These are phyloP conservation scores for Debaryomyces sp. DNA, from an alignment of 1,139 yeast species.

Conservation along the genomic window DNA sequence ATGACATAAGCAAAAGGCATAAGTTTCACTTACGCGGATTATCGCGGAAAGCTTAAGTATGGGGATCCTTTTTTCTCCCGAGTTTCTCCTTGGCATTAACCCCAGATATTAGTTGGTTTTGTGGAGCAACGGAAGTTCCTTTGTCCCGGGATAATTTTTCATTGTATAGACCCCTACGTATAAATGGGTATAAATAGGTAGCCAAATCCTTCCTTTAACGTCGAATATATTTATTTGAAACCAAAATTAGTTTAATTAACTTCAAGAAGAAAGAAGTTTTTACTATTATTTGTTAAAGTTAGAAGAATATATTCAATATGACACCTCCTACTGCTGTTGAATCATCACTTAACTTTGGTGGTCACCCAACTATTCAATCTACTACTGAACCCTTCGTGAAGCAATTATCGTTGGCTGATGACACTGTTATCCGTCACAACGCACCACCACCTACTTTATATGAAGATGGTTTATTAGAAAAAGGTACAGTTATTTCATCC, in stretches of 20 bases:
- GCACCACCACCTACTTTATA: constrained; percentile 92
- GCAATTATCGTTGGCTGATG: constrained; percentile 48
- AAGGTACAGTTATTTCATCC: constrained; percentile 89
- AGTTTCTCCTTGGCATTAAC: constrained; percentile 1
- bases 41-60: constrained; percentile 2
- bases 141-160: constrained; percentile 6
- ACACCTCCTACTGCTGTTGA: constrained; percentile 53
- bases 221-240: not conserved
- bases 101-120: constrained; percentile 4
- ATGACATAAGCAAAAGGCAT: not conserved
- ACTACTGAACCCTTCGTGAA: constrained; percentile 48
- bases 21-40: constrained; percentile 1
- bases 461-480: constrained; percentile 92
- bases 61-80: not conserved
- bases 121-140: constrained; percentile 7
- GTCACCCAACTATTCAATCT: constrained; percentile 46
- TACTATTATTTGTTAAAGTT: not conserved
- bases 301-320: constrained; percentile 24
- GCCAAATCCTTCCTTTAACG: not conserved
- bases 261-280: constrained; percentile 1
- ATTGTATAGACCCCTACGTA: not conserved
- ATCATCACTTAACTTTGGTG: constrained; percentile 47
- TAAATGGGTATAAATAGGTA: not conserved
- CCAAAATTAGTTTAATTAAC: not conserved
- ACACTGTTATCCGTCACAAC: constrained; percentile 71